These are phyloP conservation scores for Pythium monospermum DNA, from an alignment of 352 stramenopile genomes.

Conservation along the genomic window DNA sequence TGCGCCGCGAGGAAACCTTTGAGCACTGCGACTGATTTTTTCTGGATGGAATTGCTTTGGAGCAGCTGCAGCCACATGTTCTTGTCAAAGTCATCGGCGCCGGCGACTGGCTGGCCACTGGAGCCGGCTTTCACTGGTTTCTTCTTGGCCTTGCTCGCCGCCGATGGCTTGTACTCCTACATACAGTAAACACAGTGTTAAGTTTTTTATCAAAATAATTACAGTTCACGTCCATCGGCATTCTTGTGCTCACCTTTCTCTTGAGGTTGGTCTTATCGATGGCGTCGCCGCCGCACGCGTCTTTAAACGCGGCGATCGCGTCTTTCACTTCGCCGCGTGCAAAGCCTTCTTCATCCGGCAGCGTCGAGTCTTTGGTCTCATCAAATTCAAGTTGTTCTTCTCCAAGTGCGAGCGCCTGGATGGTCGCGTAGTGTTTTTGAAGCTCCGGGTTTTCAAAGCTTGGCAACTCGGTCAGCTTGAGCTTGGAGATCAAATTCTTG, in stretches of 20 bases:
- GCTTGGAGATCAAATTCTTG: slow-evolving; percentile 60
- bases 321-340: slow-evolving; percentile 49
- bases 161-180: slow-evolving; percentile 5
- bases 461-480: slow-evolving; percentile 65
- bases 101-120: slow-evolving; percentile 19
- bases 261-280: slow-evolving; percentile 18
- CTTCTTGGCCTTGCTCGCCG: slow-evolving; percentile 29
- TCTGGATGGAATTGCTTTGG: slow-evolving; percentile 45
- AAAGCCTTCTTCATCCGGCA: slow-evolving; percentile 74
- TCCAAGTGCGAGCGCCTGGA: slow-evolving; percentile 69
- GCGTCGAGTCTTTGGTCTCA: slow-evolving; percentile 67
- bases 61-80: slow-evolving; percentile 45
- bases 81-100: slow-evolving; percentile 41
- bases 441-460: slow-evolving; percentile 84
- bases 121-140: slow-evolving; percentile 26
- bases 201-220: not conserved
- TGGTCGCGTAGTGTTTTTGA: slow-evolving; percentile 79
- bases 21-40: slow-evolving; percentile 68
- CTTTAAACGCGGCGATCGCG: slow-evolving; percentile 16
- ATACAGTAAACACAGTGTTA: not conserved
- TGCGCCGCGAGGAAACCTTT: slow-evolving; percentile 63
- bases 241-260: slow-evolving; percentile 15
- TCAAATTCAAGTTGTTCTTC: slow-evolving; percentile 76
- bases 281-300: slow-evolving; percentile 15
- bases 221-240: not conserved